Base-by-base conservation (phyloP, 208 protist species). In the Phytomonas sp. region DNA sequence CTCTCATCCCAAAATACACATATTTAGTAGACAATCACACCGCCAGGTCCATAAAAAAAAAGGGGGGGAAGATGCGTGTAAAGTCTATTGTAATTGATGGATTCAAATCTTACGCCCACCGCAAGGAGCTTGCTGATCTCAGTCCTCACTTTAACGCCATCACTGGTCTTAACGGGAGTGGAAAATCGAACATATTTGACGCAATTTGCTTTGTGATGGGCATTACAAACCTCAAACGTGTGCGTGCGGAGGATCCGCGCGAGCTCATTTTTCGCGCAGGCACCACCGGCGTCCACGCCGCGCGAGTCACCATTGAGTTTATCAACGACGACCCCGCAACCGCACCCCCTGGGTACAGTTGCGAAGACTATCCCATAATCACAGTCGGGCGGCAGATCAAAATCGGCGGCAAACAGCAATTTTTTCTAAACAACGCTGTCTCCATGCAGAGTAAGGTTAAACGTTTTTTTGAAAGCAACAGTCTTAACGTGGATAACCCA, bases 131-230 rank as follows among this genome's bases (percentile, higher is more conserved):
- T 32, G 79, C 79, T 3, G 92, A 95, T 29, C 98, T 99, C 67
- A 99, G 99, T 81, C 83, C 81, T 23, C 87, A 97, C 66, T 99
- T 99, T 79, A 99, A 99, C 82, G 99, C 99, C 33, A 99, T 99
- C 64, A 99, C 99, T 1, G 98, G 99, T 16, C 80, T 99, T 19
- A 99, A 99, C 78, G 99, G 99, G 52, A 98, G 90, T 71, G 99
- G 99, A 4, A 99, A 99, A 84, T 99, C 95, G 23, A 99, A 99
- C 86, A 99, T 99, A 66, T 95, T 99, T 36, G 99, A 99, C 80
- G 89, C 98, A n/a, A 99, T 99, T 75, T 99, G 99, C 80, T 99
- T 99, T 78, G 99, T 99, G 45, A 93, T 99, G 49, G 99, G 99
- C 70, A 99, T 99, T 67, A 97, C 97, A 0, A 99, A 99, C 70